phyloP scores from a whole-genome alignment of 169 alveolate genomes.

The Cryptosporidium ubiquitum region DNA sequence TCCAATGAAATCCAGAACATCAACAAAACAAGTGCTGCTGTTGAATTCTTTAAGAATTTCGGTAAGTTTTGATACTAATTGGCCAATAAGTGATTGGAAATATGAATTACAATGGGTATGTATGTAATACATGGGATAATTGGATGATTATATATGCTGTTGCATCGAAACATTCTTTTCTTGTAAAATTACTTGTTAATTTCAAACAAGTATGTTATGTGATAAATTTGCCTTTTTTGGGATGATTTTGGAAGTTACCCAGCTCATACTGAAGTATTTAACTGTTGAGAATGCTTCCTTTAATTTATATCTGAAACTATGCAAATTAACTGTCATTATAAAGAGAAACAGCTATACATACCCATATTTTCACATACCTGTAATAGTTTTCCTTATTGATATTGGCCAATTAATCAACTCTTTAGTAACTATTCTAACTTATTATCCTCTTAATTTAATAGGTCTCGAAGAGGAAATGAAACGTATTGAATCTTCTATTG shows the following conservation, averaged over 20 bases:
- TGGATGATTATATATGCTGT: too few relatives aligned
- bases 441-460: not conserved
- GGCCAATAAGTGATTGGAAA: too few relatives aligned
- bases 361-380: too few relatives aligned
- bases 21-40: constrained; percentile 68
- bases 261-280: constrained; percentile 69
- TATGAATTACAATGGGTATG: too few relatives aligned
- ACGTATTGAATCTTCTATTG: constrained; percentile 79
- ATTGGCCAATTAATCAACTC: not conserved
- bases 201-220: too few relatives aligned
- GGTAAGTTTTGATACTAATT: constrained; percentile 55
- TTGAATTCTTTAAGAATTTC: constrained; percentile 63
- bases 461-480: constrained; percentile 71
- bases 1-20: constrained; percentile 72
- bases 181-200: too few relatives aligned
- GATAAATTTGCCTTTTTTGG: constrained; percentile 6
- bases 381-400: not conserved
- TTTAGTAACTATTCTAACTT: not conserved
- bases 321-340: not conserved
- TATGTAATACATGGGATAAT: not conserved
- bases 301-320: constrained; percentile 18
- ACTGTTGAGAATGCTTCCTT: constrained; percentile 72
- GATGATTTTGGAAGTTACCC: constrained; percentile 75
- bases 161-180: too few relatives aligned
- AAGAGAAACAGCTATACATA: not conserved